Percentiles rank a stretch among this genome's conserved stretches.
These are phyloP conservation scores for Cercospora sp. DNA, from an alignment of 2,329 filamentous ascomycete genomes.

Conservation along the genomic window DNA sequence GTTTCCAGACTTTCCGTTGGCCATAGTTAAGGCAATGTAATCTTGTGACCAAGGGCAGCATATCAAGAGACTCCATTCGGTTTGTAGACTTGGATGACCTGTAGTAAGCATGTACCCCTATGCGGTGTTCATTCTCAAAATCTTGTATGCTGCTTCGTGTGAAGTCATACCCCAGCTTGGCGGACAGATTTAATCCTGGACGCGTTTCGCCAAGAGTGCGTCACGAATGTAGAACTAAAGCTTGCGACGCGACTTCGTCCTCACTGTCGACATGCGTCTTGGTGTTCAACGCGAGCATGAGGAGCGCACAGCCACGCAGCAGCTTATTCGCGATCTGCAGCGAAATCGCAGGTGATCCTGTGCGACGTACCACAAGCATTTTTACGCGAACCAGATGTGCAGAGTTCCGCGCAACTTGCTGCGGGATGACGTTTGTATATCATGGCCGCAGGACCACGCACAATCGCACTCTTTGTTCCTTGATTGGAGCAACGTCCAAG, in stretches of 20 bases:
- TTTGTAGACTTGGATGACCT: neutral
- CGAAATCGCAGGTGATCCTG: neutral
- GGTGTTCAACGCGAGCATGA: neutral
- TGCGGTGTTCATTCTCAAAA: neutral
- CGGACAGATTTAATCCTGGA: neutral
- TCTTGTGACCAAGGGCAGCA: neutral
- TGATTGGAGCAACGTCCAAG: neutral
- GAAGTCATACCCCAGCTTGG: conserved; percentile 1
- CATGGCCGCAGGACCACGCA: conserved; percentile 3
- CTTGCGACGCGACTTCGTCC: neutral
- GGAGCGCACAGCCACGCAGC: neutral
- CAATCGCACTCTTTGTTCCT: conserved; percentile 8
- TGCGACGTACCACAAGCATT: neutral
- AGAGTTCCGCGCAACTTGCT: neutral
- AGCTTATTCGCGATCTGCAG: neutral
- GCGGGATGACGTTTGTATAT: conserved; percentile 11
- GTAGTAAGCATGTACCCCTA: neutral
- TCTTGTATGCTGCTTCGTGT: neutral
- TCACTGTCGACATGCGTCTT: neutral
- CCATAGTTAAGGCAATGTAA: neutral
- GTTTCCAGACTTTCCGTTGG: neutral
- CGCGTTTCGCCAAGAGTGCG: conserved; percentile 2
- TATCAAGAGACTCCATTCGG: neutral
- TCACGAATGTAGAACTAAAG: neutral
- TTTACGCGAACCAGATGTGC: conserved; percentile 9